Evolutionary conservation across 164 flowering plant genomes (phyloP), one percentile per base, ranked within the genome.

Genomic region (Dillenia suffruticosa): DNA sequence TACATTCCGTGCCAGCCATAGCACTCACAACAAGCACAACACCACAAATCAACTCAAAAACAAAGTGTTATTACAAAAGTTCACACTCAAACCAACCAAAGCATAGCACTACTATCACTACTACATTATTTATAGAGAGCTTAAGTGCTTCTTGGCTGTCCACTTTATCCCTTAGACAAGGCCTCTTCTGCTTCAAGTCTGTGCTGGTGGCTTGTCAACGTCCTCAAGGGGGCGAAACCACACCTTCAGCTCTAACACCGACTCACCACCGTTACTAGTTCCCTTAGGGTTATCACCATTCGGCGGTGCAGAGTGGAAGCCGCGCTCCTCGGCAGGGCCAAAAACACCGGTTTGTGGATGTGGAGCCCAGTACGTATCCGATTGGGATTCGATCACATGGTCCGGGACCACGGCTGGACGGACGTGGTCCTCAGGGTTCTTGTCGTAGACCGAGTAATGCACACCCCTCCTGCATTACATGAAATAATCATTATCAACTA

Each of bases 211-310:
- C 79, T 86, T 88, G 67, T 88, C 94, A 63, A 80, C 68, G 70
- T 83, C 92, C 76, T 88, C 95, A 8, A 82, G 73, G 19, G 89
- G 87, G 48, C 98, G 95, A 68, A 87, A 86, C 87, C 90, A 83
- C 16, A 88, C 86, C 74, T 79, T 74, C 74, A 86, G 82, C 79
- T 87, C 96, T 73, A 85, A 56, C 58, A 81, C 90, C 0, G 91
- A 82, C 46, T 54, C 72, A 19, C 72, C 76, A 44, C 9, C 32
- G n/a, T 17, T 32, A 54, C 17, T 3, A 6, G 4, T n/a, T 0
- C 57, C 40, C 0, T 32, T 32, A 32, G 8, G 8, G 8, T 32
- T 32, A 32, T 6, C 40, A 32, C 64, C 77, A 58, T 57, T 65
- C n/a, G 59, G 47, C 5, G 67, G 51, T 9, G 67, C 60, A 48